These are phyloP conservation scores for Penicillium steckii DNA, from an alignment of 495 filamentous ascomycete genomes.

Conservation along the genomic window DNA sequence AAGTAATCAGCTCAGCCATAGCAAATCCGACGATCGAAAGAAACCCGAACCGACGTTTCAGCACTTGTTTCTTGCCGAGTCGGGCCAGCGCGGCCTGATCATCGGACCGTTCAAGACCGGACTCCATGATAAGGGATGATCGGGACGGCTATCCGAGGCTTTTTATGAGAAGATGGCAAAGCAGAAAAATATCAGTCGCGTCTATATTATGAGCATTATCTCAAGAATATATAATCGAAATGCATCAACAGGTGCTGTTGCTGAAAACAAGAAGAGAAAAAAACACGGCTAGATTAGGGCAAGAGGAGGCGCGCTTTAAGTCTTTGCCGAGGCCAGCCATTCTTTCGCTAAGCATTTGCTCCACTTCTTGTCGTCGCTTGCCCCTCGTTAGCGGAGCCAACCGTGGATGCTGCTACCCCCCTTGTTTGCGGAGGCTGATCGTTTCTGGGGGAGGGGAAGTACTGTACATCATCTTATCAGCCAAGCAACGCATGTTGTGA, in stretches of 20 bases:
- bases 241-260: neutral
- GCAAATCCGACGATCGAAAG: constrained; percentile 39
- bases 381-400: constrained; percentile 1
- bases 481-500: neutral
- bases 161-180: neutral
- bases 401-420: neutral
- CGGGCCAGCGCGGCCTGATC: constrained; percentile 27
- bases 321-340: constrained; percentile 3
- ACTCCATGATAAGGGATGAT: constrained; percentile 9
- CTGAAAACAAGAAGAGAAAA: neutral
- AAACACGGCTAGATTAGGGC: neutral
- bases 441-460: neutral
- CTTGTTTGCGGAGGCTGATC: constrained; percentile 4
- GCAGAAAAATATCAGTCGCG: neutral
- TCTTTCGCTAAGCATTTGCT: constrained; percentile 14
- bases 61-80: constrained; percentile 38
- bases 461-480: neutral
- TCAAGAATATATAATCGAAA: neutral
- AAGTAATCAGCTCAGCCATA: constrained; percentile 35
- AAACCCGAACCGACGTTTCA: constrained; percentile 39
- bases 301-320: neutral
- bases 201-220: neutral
- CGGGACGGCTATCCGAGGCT: neutral
- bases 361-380: constrained; percentile 3
- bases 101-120: constrained; percentile 13